A percentile compares a stretch with the other conserved stretches of the same genome.
phyloP scores from a whole-genome alignment of 2,329 filamentous ascomycete species.

The Teratosphaeria nubilosa region DNA sequence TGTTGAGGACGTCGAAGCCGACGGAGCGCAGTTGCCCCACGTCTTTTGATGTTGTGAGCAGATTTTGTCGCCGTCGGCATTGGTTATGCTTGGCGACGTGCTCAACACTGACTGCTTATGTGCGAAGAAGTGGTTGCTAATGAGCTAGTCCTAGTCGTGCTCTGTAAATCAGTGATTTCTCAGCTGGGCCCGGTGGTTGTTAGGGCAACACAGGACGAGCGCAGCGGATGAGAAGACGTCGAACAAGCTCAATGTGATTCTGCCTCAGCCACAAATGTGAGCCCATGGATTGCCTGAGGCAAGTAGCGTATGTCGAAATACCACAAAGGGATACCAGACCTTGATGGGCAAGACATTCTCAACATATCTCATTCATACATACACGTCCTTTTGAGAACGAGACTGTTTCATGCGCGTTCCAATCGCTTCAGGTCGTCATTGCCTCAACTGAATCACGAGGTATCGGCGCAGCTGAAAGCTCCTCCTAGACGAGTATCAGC shows the following conservation, averaged over 20 bases:
- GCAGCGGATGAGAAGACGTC: too few species aligned
- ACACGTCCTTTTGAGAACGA: background rate
- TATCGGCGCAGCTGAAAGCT: slow-evolving; percentile 42
- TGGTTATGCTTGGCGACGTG: background rate
- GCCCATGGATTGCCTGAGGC: too few species aligned
- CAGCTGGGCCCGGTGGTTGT: too few species aligned
- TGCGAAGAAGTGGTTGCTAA: too few species aligned
- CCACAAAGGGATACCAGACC: too few species aligned
- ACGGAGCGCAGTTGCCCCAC: background rate
- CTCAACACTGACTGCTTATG: too few species aligned
- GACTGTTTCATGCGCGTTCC: background rate
- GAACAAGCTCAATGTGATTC: too few species aligned
- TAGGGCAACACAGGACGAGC: too few species aligned
- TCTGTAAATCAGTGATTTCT: too few species aligned
- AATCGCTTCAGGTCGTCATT: background rate
- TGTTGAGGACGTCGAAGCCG: background rate
- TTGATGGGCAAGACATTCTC: background rate
- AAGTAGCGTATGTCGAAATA: too few species aligned
- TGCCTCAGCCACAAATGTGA: too few species aligned
- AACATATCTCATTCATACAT: background rate
- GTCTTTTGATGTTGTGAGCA: background rate
- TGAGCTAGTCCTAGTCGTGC: too few species aligned
- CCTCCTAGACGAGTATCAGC: slow-evolving; percentile 13
- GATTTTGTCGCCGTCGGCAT: background rate
- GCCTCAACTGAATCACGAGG: slow-evolving; percentile 18